A percentile compares a stretch with the other conserved stretches of the same genome.
Evolutionary conservation across 2,329 filamentous ascomycete species (phyloP).

Genomic region (Aspergillus terreus): DNA sequence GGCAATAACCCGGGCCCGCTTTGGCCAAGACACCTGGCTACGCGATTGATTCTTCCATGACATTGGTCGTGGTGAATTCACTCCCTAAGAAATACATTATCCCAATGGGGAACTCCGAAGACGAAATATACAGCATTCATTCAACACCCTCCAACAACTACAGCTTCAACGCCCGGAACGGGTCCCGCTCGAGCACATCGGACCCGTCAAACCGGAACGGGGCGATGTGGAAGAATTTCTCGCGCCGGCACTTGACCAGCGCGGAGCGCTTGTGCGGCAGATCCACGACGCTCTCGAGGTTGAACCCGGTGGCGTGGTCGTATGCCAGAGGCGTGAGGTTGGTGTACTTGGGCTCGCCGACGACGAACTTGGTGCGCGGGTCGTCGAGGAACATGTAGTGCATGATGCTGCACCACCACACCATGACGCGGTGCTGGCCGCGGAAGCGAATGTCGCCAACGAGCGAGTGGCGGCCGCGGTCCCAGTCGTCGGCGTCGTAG

Average conservation of each 20-base stretch:
- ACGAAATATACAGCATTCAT: neutral
- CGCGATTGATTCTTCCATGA: no score
- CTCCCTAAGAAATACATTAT: neutral
- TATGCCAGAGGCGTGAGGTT: constrained; percentile 68
- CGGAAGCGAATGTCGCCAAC: constrained; percentile 55
- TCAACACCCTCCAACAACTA: neutral
- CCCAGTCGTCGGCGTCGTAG: constrained; percentile 54
- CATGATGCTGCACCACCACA: constrained; percentile 56
- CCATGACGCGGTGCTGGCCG: constrained; percentile 53
- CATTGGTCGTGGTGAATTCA: no score
- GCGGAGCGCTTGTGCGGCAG: constrained; percentile 68
- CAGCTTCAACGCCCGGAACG: constrained; percentile 16
- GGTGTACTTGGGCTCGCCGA: constrained; percentile 66
- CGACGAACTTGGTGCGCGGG: constrained; percentile 50
- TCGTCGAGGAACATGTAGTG: constrained; percentile 59
- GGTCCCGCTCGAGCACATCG: constrained; percentile 20
- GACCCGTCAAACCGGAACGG: constrained; percentile 22
- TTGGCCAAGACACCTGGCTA: neutral
- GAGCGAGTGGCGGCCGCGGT: constrained; percentile 59
- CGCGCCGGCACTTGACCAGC: constrained; percentile 60
- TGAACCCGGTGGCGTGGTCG: constrained; percentile 69
- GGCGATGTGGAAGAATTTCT: constrained; percentile 66
- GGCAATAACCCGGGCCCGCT: neutral
- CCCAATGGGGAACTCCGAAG: neutral
- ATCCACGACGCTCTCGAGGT: constrained; percentile 68